phyloP scores from a whole-genome alignment of 371 early-diverging fungal genomes.

The Nosema bombycis region DNA sequence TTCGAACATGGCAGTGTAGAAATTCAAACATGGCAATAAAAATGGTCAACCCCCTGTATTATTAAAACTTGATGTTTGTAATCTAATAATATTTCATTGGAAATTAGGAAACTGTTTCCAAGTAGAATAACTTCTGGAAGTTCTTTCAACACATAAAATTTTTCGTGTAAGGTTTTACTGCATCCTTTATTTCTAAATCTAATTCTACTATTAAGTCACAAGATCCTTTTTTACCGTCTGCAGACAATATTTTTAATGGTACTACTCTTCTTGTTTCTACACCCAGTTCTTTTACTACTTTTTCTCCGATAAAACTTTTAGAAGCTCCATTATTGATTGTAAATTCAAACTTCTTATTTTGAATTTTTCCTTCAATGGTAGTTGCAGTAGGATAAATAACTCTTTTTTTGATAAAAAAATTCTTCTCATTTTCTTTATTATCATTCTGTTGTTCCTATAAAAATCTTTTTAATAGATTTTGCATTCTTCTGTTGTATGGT shows the following conservation, averaged over 20 bases:
- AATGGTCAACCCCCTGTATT: background rate
- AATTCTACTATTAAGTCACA: background rate
- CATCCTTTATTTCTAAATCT: background rate
- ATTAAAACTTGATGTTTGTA: background rate
- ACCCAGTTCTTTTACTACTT: background rate
- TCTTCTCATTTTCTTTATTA: background rate
- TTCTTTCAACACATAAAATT: background rate
- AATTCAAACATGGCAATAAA: too few species aligned
- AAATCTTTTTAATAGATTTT: background rate
- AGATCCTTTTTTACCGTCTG: background rate
- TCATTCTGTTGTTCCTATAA: background rate
- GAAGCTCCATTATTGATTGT: slow-evolving; percentile 3
- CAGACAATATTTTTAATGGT: background rate
- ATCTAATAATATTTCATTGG: slow-evolving; percentile 5
- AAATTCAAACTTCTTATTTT: background rate
- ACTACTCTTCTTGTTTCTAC: background rate
- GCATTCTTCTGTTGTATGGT: background rate
- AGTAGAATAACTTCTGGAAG: background rate
- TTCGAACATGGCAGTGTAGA: too few species aligned
- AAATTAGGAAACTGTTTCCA: background rate
- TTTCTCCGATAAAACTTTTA: slow-evolving; percentile 4
- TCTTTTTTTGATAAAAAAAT: background rate
- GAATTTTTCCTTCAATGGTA: background rate
- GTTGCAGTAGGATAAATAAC: background rate
- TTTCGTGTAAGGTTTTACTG: background rate